Base-by-base conservation (phyloP, 805 yeast species). In the Yamadazyma olivae region DNA sequence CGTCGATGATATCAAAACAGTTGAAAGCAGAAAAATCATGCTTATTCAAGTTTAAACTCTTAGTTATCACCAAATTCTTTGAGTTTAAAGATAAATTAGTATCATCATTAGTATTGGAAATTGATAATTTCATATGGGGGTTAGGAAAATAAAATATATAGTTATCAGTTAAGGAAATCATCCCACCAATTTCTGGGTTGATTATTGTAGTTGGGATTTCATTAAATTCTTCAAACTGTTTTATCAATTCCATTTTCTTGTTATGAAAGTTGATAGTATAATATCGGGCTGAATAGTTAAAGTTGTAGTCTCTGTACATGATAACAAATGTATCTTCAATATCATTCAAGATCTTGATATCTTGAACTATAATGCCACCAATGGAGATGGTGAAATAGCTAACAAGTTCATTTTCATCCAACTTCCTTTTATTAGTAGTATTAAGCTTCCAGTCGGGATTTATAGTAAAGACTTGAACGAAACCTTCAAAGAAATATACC, bases 301-400 rank as follows among this genome's bases (percentile, higher is more conserved):
- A 60, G 32, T 59, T 60, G 31, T 56, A 57, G 36, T 63, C 68
- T 16, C 69, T 49, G 39, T 57, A 61, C 5, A 64, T 37, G 1
- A 61, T 38, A 12, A 63, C n/a, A 9, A 41, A 21, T 10, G 27
- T 25, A 15, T 21, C 13, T 16, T 32, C 14, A 12, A 32, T 21
- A n/a, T 4, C 12, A 24, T 35, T 21, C 9, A 41, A 27, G 7
- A 44, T 32, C 20, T 35, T 34, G 10, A 44, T 33, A 23, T 44
- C 49, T 12, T 36, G 38, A 3, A 41, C 29, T 3, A 41, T 36
- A 12, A 41, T 29, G 2, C 36, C 40, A 2, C 49, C 49, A 6
- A 44, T 25, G 3, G 49, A 22, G 13, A 43, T 22, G 2, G 49
- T 33, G 10, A 35, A 24, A 10, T 26, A 20, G 5, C 36, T 42